Percentiles rank a stretch among this genome's conserved stretches.
Conservation (phyloP, 768 basidiomycete genomes). For the Panaeolus papilionaceus region DNA sequence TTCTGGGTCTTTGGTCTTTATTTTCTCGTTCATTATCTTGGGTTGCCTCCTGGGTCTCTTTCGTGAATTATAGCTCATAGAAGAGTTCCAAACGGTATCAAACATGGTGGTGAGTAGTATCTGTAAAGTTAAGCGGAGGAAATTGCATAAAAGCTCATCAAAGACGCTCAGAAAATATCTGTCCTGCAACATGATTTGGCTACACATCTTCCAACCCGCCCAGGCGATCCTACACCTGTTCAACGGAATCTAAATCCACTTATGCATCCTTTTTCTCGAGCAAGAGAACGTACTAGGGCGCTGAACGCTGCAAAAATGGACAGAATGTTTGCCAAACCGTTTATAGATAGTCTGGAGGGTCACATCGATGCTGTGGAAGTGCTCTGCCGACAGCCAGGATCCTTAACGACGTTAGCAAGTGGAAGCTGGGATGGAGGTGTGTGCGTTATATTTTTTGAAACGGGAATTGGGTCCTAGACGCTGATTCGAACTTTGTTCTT, state of each 20-base stretch:
- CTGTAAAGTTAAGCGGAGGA: not conserved
- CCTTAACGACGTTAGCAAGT: constrained; percentile 82
- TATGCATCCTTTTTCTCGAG: constrained; percentile 94
- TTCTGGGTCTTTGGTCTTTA: not conserved
- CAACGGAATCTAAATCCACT: constrained; percentile 93
- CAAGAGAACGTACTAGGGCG: constrained; percentile 92
- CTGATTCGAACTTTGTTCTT: constrained; percentile 2
- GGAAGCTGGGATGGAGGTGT: constrained; percentile 96
- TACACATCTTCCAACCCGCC: constrained; percentile 72
- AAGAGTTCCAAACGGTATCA: not conserved
- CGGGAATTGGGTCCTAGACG: not conserved
- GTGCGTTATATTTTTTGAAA: constrained; percentile 34
- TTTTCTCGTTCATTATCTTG: constrained; percentile 8
- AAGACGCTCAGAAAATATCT: constrained; percentile 71
- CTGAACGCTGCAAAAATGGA: constrained; percentile 97
- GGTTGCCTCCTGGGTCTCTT: not conserved
- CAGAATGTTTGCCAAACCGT: constrained; percentile 97
- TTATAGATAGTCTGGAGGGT: constrained; percentile 88
- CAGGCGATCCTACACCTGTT: constrained; percentile 86
- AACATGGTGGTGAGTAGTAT: not conserved
- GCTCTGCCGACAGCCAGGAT: constrained; percentile 72
- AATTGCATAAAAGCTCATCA: not conserved
- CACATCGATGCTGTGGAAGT: constrained; percentile 95
- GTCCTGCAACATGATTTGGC: constrained; percentile 86
- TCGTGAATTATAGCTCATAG: not conserved